phyloP scores from a whole-genome alignment of 1,139 yeast species.

The Sugiyamaella xylanicola region DNA sequence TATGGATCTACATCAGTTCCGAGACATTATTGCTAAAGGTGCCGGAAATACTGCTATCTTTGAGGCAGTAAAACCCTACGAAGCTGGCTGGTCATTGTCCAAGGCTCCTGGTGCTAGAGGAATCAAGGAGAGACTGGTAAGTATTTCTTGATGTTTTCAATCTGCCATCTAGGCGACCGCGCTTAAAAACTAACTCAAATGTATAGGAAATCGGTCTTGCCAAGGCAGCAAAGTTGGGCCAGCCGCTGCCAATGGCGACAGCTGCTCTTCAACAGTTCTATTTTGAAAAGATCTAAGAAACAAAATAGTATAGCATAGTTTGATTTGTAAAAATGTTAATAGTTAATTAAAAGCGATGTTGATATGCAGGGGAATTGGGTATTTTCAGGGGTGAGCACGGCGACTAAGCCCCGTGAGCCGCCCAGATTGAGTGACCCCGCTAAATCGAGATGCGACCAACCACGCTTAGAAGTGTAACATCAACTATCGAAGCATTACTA shows the following conservation, averaged over 20 bases:
- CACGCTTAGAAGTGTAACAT: too few species aligned
- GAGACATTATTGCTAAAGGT: constrained; percentile 22
- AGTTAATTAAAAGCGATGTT: background rate
- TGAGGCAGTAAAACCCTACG: constrained; percentile 15
- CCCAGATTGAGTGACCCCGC: background rate
- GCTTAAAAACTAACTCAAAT: background rate
- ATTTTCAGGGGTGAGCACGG: background rate
- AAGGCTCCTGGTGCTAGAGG: constrained; percentile 1
- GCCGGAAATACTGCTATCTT: constrained; percentile 23
- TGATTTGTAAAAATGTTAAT: background rate
- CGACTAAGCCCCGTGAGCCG: background rate
- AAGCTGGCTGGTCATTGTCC: constrained; percentile 12
- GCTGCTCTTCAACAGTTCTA: constrained; percentile 21
- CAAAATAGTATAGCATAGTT: background rate
- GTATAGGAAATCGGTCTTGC: constrained; percentile 15
- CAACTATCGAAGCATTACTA: too few species aligned
- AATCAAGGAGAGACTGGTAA: constrained; percentile 13
- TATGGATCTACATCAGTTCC: constrained; percentile 18
- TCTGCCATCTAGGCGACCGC: background rate
- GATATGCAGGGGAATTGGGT: background rate
- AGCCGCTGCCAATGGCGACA: constrained; percentile 23
- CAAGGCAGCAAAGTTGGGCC: constrained; percentile 15
- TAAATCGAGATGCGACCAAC: too few species aligned
- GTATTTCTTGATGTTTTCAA: background rate
- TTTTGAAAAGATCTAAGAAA: constrained; percentile 6